Base-by-base conservation (phyloP, 2,329 filamentous ascomycete species). In the Botrytis hyacinthi region DNA sequence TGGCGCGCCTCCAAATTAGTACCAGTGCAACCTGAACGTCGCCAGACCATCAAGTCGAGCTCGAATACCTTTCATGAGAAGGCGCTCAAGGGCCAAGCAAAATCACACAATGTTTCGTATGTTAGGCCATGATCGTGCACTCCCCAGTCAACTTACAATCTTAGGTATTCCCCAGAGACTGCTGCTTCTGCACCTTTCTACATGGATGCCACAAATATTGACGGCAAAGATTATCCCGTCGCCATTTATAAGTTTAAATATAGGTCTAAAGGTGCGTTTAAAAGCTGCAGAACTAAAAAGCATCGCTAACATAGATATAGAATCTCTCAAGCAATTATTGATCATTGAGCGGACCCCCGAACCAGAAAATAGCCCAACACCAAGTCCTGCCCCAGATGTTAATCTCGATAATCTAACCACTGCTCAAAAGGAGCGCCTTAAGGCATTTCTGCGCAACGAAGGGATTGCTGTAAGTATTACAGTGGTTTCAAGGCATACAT, bases 161-260 rank as follows among this genome's bases (percentile, higher is more conserved):
- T 37, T 32, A 68, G 62, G 5, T 62, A 46, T 6, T 68, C 63
- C 1, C 32, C 42, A 8, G 29, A 20, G 26, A 57, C 3, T 2
- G 22, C 35, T 10, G 35, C 3, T 7, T 0, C 10, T 26, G 7
- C 40, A 26, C 32, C 3, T 2, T 8, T 0, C 2, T 48, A 0
- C 9, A 26, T 16, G 1, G 3, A 12, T 12, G 5, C 1, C 2
- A 42, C 0, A n/a, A 46, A 12, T 2, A 7, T 73, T 1, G 57
- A 70, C 29, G 66, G 66, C 8, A 0, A 9, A 3, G 29, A 63
- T 9, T 73, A 59, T 20, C 66, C 66, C 18, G 18, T 73, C 9
- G 71, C 66, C 14, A 73, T 73, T n/a, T 73, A 54, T n/a, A 44
- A 62, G 40, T 73, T 70, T 16, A 70, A 73, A 29, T 73, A 73